Base-by-base conservation (phyloP, 2,329 filamentous ascomycete species). In the Herpotrichia juniperi region DNA sequence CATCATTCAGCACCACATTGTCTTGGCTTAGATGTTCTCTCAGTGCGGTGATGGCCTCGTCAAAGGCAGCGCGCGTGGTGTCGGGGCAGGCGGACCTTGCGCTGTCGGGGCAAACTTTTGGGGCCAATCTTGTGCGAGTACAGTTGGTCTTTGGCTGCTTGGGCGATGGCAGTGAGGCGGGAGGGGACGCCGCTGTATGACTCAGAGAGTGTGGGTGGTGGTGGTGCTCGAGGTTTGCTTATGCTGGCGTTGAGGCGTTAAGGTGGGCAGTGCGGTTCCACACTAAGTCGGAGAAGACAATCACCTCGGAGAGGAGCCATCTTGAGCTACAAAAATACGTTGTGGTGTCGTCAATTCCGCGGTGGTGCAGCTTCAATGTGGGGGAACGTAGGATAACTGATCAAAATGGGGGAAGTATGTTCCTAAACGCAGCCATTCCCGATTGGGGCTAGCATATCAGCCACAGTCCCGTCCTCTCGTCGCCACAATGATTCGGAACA, bases 1-100 rank as follows among this genome's bases (percentile, higher is more conserved):
- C 45, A 30, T 62, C 53, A 25, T 62, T 62, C 19, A 62, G 31
- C 16, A 57, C 53, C 7, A 62, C 57, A 31, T 62, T 58, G 1
- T 54, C 49, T 4, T 35, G 4, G 17, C 59, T 57, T 17, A 62
- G 10, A 12, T 46, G 24, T 19, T 52, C 35, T 22, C 32, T 31
- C 19, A 62, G 37, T 8, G 48, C 49, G 1, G 45, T 25, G 8
- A 62, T 59, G 32, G 59, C 59, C 24, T 40, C 44, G 43, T 62
- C 53, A 54, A 63, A 63, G 28, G 51, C 45, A 16, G 57, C 58
- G 19, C 46, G 58, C 2, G 58, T 53, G 4, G 50, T 58, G 26
- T 57, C 54, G 19, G 60, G 60, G 60, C 6, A 63, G 45, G 16
- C 58, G 60, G n/a, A 61, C 48, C 30, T 49, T 21, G 16, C 37